Evolutionary conservation across 2,329 filamentous ascomycete species (phyloP), one percentile per base, ranked within the genome.

Genomic region (Colletotrichum cuscutae): DNA sequence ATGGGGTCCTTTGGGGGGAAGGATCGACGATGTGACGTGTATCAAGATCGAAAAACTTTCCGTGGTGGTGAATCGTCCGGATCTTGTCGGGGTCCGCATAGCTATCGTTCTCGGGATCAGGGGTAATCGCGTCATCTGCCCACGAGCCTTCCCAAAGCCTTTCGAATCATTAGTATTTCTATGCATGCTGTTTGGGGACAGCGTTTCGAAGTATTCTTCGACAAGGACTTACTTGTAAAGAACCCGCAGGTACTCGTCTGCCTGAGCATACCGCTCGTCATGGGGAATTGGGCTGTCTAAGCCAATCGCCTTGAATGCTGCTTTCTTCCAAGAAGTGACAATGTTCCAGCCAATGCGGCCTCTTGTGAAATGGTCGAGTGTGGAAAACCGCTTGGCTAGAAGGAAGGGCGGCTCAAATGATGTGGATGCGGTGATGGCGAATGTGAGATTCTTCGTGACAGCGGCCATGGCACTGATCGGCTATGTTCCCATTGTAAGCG

Each of bases 281-380:
- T 92, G 90, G 68, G 90, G 86, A 37, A 90, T 88, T 0, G 87
- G 87, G 4, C 80, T 86, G 13, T 90, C 87, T 2, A 91, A 77
- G 0, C 89, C 90, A 67, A 92, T 90, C 0, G 89, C 89, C 76
- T 91, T 90, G 79, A 90, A 90, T 0, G 90, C 89, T 0, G 88
- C 85, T 76, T 91, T 91, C 77, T 90, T 90, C 79, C 80, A 82
- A 0, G 78, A 79, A 1, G 90, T 92, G 0, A 93, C 91, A 24
- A 93, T 91, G 73, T 93, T 93, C 91, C 90, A 92, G 0, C 89
- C 90, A 42, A 92, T 85, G 0, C 90, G 83, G 0, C 90, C 90
- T 3, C 86, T 82, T 0, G 90, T 92, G 56, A 92, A 82, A 78
- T 92, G 90, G 71, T 92, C 90, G 0, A 92, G 79, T 0, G 89